phyloP scores from a whole-genome alignment of 805 yeast species.

The Candida odintsovae region DNA sequence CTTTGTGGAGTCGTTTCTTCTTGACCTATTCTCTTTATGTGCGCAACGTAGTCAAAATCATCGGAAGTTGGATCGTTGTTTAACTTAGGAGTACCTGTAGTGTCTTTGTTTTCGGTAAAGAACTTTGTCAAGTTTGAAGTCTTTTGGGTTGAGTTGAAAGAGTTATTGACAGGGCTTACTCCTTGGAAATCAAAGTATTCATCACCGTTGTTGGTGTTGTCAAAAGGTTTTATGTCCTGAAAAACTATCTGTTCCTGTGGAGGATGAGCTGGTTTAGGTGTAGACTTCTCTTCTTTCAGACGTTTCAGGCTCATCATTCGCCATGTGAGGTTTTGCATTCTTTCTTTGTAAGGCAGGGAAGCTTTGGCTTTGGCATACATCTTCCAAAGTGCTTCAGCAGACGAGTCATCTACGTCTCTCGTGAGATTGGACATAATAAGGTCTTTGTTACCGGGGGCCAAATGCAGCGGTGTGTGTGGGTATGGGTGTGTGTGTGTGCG shows the following conservation, averaged over 20 bases:
- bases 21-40: conserved; percentile 50
- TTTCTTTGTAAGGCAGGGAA: conserved; percentile 61
- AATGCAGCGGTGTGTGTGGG: background rate
- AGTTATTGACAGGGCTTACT: background rate
- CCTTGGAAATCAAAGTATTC: conserved; percentile 19
- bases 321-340: conserved; percentile 88
- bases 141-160: conserved; percentile 3
- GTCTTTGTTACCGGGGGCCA: background rate
- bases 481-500: too few relatives aligned
- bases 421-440: conserved; percentile 3
- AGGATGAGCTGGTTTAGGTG: background rate
- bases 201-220: conserved; percentile 14
- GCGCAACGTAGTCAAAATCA: conserved; percentile 61
- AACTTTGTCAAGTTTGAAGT: conserved; percentile 23
- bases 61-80: conserved; percentile 40
- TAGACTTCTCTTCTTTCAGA: conserved; percentile 6
- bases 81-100: background rate
- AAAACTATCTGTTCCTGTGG: background rate
- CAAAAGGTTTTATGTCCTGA: background rate
- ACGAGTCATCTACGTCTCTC: conserved; percentile 30
- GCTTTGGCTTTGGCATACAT: conserved; percentile 76
- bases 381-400: conserved; percentile 63
- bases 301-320: conserved; percentile 63
- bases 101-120: conserved; percentile 9
- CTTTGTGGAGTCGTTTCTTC: conserved; percentile 22